phyloP scores from a whole-genome alignment of 352 stramenopile species.

The Phytophthora megakarya region DNA sequence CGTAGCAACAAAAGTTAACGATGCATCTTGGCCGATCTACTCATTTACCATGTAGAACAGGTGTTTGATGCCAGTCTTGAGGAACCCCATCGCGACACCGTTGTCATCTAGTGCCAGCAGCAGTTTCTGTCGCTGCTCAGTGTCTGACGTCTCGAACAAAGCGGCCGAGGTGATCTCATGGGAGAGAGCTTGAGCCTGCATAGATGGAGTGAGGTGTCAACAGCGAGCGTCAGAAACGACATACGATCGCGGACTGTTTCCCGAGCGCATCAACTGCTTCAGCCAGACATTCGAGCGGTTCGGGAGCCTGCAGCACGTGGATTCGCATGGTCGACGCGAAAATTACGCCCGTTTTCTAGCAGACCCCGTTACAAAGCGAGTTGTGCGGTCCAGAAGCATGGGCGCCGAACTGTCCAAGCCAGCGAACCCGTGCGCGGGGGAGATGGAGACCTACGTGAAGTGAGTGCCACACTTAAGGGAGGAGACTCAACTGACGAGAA shows the following conservation, averaged over 20 bases:
- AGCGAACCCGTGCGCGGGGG: constrained; percentile 51
- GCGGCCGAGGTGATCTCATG: constrained; percentile 61
- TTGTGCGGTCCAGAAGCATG: constrained; percentile 41
- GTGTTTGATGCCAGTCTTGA: constrained; percentile 74
- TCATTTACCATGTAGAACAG: constrained; percentile 75
- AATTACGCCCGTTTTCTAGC: constrained; percentile 22
- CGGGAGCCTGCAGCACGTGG: constrained; percentile 34
- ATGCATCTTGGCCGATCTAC: constrained; percentile 1
- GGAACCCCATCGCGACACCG: constrained; percentile 43
- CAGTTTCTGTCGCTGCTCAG: constrained; percentile 51
- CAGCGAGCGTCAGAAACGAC: constrained; percentile 1
- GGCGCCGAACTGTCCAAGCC: constrained; percentile 68
- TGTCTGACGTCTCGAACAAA: constrained; percentile 40
- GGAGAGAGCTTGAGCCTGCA: constrained; percentile 65
- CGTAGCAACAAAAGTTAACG: constrained; percentile 6
- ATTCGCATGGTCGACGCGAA: constrained; percentile 32
- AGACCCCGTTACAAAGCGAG: constrained; percentile 14
- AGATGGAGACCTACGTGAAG: constrained; percentile 82
- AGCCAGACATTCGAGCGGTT: constrained; percentile 27
- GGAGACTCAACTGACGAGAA: constrained; percentile 20
- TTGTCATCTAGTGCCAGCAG: constrained; percentile 39
- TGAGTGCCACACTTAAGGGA: constrained; percentile 39
- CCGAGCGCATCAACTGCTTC: constrained; percentile 52
- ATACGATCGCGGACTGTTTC: constrained; percentile 49
- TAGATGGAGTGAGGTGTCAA: constrained; percentile 4